Evolutionary conservation across 129 eudicot species (phyloP).

Genomic region (Oenanthe sinensis): DNA sequence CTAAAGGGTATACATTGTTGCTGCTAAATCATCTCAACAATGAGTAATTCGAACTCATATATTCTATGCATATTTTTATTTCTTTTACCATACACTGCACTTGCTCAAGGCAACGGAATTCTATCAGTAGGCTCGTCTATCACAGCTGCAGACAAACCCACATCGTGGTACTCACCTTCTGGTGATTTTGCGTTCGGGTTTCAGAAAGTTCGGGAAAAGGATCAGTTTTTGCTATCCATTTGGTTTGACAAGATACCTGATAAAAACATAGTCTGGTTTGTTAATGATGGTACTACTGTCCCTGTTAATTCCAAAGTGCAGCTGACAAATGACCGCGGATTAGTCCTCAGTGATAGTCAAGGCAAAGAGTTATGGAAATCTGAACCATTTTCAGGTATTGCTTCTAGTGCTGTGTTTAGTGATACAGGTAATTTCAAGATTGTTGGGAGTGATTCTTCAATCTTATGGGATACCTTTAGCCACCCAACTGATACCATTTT

Average conservation of each 20-base stretch:
- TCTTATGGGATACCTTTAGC: slow-evolving; percentile 4
- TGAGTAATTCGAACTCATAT: neutral
- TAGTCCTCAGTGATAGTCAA: neutral
- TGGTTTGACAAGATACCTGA: neutral
- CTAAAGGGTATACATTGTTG: neutral
- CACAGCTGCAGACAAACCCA: neutral
- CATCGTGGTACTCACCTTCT: slow-evolving; percentile 2
- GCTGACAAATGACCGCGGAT: neutral
- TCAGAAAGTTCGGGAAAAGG: neutral
- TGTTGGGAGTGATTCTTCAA: neutral
- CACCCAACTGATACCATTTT: neutral
- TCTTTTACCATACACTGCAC: neutral
- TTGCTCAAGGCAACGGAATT: neutral
- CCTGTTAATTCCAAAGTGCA: neutral
- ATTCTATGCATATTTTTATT: neutral
- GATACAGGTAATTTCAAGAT: neutral
- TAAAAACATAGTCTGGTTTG: neutral
- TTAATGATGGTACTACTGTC: neutral
- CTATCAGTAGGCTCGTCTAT: neutral
- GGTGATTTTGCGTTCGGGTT: neutral
- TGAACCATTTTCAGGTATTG: neutral
- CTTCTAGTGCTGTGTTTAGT: neutral
- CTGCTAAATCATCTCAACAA: neutral
- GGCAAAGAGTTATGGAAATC: neutral
- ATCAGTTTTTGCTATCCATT: neutral